Percentiles rank a stretch among this genome's conserved stretches.
Conservation (phyloP, 768 basidiomycete genomes). For the Amanita muscaria region DNA sequence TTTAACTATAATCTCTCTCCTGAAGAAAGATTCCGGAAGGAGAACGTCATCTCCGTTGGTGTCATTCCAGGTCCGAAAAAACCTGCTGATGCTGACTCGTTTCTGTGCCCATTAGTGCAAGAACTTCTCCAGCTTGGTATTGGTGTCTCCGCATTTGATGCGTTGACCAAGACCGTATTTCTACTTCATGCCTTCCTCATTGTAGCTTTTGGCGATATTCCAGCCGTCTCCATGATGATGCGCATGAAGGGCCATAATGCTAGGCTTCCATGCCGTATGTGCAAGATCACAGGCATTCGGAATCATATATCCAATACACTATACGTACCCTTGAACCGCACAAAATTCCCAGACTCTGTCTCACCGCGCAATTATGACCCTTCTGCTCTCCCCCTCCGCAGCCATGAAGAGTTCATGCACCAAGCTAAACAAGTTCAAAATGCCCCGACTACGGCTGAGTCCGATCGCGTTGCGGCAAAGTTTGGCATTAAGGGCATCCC, state of each 20-base stretch:
- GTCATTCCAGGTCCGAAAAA: conserved; percentile 40
- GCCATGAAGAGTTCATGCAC: conserved; percentile 20
- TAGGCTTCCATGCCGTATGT: conserved; percentile 25
- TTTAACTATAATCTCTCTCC: too few relatives aligned
- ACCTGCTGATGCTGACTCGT: too few relatives aligned
- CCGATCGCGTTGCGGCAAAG: neutral
- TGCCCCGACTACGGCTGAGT: conserved; percentile 5
- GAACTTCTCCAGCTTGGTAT: conserved; percentile 26
- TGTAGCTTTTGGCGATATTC: conserved; percentile 23
- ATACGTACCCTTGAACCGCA: conserved; percentile 25
- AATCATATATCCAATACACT: conserved; percentile 4
- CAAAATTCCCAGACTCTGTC: conserved; percentile 5
- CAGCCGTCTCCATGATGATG: conserved; percentile 11
- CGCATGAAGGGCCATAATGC: conserved; percentile 36
- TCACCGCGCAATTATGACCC: too few relatives aligned
- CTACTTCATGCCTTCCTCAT: conserved; percentile 22
- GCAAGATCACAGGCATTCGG: conserved; percentile 22
- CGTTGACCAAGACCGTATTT: conserved; percentile 15
- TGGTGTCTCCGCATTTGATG: conserved; percentile 31
- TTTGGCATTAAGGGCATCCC: conserved; percentile 16
- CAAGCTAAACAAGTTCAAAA: conserved; percentile 17
- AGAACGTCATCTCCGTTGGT: conserved; percentile 29
- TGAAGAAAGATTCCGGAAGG: conserved; percentile 24
- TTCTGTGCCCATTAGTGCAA: conserved; percentile 29
- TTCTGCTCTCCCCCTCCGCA: conserved; percentile 24